A percentile compares a stretch with the other conserved stretches of the same genome.
Evolutionary conservation across 139 green algal species (phyloP).

Genomic region (Chlorella ohadii): DNA sequence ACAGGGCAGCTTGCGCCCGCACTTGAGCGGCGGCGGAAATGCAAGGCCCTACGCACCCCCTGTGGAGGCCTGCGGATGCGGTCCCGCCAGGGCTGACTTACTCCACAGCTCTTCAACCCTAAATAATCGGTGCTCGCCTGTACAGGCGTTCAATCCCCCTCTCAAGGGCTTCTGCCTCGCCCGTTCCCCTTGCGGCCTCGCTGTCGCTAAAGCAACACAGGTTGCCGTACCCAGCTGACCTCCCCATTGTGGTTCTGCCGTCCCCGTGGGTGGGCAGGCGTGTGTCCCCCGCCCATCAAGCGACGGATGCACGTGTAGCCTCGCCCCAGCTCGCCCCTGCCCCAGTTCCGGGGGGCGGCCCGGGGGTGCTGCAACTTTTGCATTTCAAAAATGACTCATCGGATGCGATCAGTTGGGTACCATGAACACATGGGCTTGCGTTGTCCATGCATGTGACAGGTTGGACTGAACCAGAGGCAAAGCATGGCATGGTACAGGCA

Average conservation of each 20-base stretch:
- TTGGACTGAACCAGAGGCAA: too few relatives aligned
- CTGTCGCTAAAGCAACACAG: neutral
- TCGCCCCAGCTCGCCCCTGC: slow-evolving; percentile 7
- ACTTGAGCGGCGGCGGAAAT: neutral
- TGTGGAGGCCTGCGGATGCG: neutral
- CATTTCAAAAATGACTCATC: too few relatives aligned
- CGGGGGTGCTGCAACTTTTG: slow-evolving; percentile 26
- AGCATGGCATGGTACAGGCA: too few relatives aligned
- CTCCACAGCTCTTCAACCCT: slow-evolving; percentile 25
- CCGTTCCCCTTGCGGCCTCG: neutral
- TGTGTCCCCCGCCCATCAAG: neutral
- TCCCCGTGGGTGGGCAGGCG: slow-evolving; percentile 10
- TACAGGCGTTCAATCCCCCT: slow-evolving; percentile 1
- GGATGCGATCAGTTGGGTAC: too few relatives aligned
- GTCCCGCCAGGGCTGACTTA: slow-evolving; percentile 18
- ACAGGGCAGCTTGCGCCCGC: too few relatives aligned
- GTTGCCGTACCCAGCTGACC: neutral
- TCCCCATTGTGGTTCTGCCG: neutral
- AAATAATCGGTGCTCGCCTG: slow-evolving; percentile 31
- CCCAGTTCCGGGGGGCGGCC: slow-evolving; percentile 1
- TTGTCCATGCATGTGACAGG: too few relatives aligned
- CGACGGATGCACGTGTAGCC: neutral
- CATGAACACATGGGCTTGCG: too few relatives aligned
- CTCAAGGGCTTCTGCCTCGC: neutral
- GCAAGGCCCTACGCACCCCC: neutral